These are phyloP conservation scores for Ormosia emarginata DNA, from an alignment of 306 rosid species.

Conservation along the genomic window DNA sequence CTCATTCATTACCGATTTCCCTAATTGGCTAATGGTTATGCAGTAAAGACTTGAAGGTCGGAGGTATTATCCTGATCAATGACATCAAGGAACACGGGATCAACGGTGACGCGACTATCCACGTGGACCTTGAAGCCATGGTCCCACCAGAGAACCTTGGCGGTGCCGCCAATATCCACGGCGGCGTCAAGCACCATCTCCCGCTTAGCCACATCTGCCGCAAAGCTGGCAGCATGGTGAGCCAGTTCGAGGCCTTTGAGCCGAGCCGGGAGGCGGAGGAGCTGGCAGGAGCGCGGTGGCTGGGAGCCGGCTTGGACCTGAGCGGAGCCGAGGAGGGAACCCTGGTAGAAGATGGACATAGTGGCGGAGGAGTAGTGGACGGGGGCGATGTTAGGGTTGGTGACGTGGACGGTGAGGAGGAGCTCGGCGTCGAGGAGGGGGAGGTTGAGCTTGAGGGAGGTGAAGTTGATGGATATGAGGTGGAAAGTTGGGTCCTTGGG, in stretches of 20 bases:
- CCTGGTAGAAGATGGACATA: conserved; percentile 84
- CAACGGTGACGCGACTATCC: conserved; percentile 76
- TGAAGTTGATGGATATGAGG: conserved; percentile 65
- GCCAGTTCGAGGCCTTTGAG: conserved; percentile 63
- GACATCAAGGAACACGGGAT: conserved; percentile 81
- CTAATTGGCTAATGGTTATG: neutral
- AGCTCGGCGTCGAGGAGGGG: conserved; percentile 73
- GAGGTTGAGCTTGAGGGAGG: conserved; percentile 59
- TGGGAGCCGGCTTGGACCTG: conserved; percentile 73
- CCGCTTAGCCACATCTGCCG: conserved; percentile 58
- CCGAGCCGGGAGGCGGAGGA: conserved; percentile 68
- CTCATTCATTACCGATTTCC: too few relatives aligned
- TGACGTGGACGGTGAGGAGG: conserved; percentile 73
- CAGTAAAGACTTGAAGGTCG: conserved; percentile 36
- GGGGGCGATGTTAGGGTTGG: conserved; percentile 79
- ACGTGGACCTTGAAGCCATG: conserved; percentile 68
- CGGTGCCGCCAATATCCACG: conserved; percentile 67
- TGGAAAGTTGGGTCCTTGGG: conserved; percentile 87
- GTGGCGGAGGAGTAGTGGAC: conserved; percentile 71
- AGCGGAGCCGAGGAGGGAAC: conserved; percentile 80
- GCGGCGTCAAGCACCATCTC: conserved; percentile 74
- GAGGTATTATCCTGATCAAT: conserved; percentile 65
- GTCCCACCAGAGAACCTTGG: conserved; percentile 78
- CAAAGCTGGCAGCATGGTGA: conserved; percentile 50
- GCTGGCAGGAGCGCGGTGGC: conserved; percentile 62